Percentiles rank a stretch among this genome's conserved stretches.
Conservation (phyloP, 345 rosid genomes). For the Noccaea caerulescens region DNA sequence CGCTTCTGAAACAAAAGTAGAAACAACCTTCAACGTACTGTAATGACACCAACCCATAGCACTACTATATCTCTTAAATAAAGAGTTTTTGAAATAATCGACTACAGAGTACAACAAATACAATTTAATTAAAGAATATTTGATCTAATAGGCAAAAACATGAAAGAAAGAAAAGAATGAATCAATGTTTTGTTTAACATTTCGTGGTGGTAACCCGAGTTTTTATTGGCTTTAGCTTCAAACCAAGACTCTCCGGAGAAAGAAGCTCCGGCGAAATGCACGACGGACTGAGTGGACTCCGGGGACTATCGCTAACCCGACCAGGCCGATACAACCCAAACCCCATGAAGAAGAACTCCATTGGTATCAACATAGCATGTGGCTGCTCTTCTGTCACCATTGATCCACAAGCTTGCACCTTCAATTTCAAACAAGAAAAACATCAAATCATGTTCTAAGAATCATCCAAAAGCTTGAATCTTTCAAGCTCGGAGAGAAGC, state of each 20-base stretch:
- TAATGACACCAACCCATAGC: slow-evolving; percentile 24
- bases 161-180: slow-evolving; percentile 6
- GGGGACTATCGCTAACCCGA: slow-evolving; percentile 69
- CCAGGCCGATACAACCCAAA: slow-evolving; percentile 75
- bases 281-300: slow-evolving; percentile 87
- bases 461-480: neutral
- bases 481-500: neutral
- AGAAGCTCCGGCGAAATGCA: slow-evolving; percentile 97
- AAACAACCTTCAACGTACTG: slow-evolving; percentile 19
- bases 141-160: slow-evolving; percentile 6
- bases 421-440: slow-evolving; percentile 21
- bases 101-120: slow-evolving; percentile 37
- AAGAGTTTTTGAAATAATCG: slow-evolving; percentile 25
- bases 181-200: slow-evolving; percentile 23
- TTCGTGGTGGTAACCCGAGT: slow-evolving; percentile 57
- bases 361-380: slow-evolving; percentile 94
- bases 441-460: slow-evolving; percentile 10
- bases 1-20: slow-evolving; percentile 5
- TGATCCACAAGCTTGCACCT: slow-evolving; percentile 99
- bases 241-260: slow-evolving; percentile 96
- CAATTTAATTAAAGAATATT: slow-evolving; percentile 42
- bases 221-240: slow-evolving; percentile 96
- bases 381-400: slow-evolving; percentile 99
- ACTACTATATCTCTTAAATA: slow-evolving; percentile 23
- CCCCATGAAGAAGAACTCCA: slow-evolving; percentile 93